Evolutionary conservation across 306 rosid species (phyloP).

Genomic region (Oxytropis ochrocephala): DNA sequence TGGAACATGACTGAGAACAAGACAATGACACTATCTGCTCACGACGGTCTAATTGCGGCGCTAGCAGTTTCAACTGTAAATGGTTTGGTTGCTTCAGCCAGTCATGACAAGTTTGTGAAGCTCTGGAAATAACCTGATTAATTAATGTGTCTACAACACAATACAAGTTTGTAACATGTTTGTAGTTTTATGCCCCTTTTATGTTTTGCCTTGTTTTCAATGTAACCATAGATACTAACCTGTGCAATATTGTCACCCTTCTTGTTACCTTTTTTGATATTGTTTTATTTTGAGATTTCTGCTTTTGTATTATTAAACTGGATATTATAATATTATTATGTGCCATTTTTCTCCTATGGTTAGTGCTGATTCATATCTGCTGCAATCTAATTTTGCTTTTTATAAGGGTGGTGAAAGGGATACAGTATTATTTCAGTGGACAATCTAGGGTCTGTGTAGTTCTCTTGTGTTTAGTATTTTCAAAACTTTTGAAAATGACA

Average conservation of each 20-base stretch:
- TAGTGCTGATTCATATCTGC: neutral
- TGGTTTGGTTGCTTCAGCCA: constrained; percentile 91
- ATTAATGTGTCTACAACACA: neutral
- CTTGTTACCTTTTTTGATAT: constrained; percentile 2
- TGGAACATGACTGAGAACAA: constrained; percentile 90
- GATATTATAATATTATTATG: neutral
- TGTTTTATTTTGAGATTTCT: neutral
- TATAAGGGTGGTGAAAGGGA: too few relatives aligned
- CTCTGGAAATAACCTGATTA: constrained; percentile 64
- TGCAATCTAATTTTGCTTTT: neutral
- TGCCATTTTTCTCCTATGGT: neutral
- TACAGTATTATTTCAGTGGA: too few relatives aligned
- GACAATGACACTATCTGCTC: constrained; percentile 90
- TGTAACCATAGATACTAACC: constrained; percentile 22
- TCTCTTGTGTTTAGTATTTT: too few relatives aligned
- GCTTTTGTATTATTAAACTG: neutral
- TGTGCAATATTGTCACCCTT: constrained; percentile 17
- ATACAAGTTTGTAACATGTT: constrained; percentile 8
- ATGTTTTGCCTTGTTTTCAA: neutral
- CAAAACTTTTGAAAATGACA: too few relatives aligned
- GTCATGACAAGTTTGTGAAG: constrained; percentile 85
- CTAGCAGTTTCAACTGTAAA: constrained; percentile 72
- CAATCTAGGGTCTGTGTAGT: too few relatives aligned
- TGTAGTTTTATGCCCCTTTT: constrained; percentile 20
- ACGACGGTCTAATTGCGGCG: constrained; percentile 78